phyloP scores from a whole-genome alignment of 2,329 filamentous ascomycete genomes.

The Fusarium chuoi region DNA sequence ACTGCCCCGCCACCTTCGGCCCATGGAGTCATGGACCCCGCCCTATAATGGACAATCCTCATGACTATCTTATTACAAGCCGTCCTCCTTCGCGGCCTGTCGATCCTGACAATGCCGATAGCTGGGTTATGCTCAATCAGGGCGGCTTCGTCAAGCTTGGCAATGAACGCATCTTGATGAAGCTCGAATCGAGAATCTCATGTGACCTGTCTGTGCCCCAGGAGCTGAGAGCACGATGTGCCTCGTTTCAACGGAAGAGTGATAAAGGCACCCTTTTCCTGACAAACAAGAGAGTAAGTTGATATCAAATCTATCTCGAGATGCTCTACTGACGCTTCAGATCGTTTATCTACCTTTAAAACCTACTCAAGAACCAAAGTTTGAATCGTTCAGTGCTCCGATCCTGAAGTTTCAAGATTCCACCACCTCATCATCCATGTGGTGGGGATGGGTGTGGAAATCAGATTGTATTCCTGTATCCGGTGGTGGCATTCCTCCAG shows the following conservation, averaged over 20 bases:
- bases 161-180: constrained; percentile 83
- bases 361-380: constrained; percentile 66
- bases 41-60: constrained; percentile 54
- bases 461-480: constrained; percentile 82
- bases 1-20: constrained; percentile 43
- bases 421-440: constrained; percentile 81
- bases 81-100: constrained; percentile 48
- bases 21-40: constrained; percentile 50
- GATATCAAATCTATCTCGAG: no score
- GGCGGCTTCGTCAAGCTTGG: constrained; percentile 84
- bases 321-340: constrained; percentile 55
- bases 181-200: constrained; percentile 80
- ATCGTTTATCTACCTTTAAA: constrained; percentile 86
- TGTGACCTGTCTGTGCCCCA: constrained; percentile 78
- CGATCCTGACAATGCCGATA: constrained; percentile 66
- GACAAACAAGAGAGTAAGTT: constrained; percentile 82
- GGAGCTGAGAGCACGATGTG: constrained; percentile 67
- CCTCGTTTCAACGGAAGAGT: constrained; percentile 76
- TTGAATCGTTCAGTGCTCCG: constrained; percentile 90
- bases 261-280: constrained; percentile 81
- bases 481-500: constrained; percentile 82
- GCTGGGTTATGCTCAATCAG: constrained; percentile 92
- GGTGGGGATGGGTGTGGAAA: constrained; percentile 94
- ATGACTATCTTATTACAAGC: constrained; percentile 54
- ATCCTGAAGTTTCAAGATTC: constrained; percentile 89